Percentiles rank a stretch among this genome's conserved stretches.
Conservation (phyloP, 176 grass and related monocot species). For the Olyra latifolia region DNA sequence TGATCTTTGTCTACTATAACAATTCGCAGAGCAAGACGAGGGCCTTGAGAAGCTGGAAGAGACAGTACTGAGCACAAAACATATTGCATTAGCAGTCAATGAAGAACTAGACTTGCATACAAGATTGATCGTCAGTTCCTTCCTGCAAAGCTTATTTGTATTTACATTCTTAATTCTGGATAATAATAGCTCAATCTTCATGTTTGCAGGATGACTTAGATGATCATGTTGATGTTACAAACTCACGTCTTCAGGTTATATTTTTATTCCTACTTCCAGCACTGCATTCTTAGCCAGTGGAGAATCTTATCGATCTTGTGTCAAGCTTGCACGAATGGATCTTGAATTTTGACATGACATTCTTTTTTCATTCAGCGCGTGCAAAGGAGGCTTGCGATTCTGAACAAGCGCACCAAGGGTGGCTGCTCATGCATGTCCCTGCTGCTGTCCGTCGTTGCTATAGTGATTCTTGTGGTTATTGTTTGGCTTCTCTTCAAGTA, state of each 20-base stretch:
- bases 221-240: constrained; percentile 53
- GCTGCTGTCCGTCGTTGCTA: constrained; percentile 51
- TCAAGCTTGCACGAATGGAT: not conserved
- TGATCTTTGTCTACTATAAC: constrained; percentile 1
- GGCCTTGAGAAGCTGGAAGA: constrained; percentile 73
- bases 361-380: constrained; percentile 43
- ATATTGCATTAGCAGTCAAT: constrained; percentile 76
- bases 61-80: constrained; percentile 76
- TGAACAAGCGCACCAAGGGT: constrained; percentile 66
- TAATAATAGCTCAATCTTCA: not conserved
- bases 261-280: not conserved
- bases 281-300: not conserved
- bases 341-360: not conserved
- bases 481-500: constrained; percentile 69
- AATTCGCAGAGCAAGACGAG: constrained; percentile 72
- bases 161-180: not conserved
- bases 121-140: constrained; percentile 67
- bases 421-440: constrained; percentile 64
- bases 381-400: constrained; percentile 60
- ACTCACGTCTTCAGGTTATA: constrained; percentile 58
- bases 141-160: not conserved
- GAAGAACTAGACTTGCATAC: constrained; percentile 72
- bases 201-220: constrained; percentile 61
- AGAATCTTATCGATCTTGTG: not conserved
- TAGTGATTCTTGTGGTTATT: constrained; percentile 56